These are phyloP conservation scores for Hypoxylon sp. DNA, from an alignment of 2,329 filamentous ascomycete genomes.

Conservation along the genomic window DNA sequence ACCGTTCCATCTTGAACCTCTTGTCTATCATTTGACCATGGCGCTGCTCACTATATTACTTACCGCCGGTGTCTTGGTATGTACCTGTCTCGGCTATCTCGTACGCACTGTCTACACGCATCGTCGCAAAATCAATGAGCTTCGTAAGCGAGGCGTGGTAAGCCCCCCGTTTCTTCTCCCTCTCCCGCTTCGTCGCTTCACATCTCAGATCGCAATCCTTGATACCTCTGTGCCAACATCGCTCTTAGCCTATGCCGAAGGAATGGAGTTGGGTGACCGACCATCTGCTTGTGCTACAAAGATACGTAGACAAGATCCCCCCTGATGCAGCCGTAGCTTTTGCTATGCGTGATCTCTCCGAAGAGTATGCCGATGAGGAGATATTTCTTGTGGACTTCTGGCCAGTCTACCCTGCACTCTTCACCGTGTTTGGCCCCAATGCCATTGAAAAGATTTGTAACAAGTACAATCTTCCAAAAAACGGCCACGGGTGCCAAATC, in stretches of 20 bases:
- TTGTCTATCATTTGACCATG: slow-evolving; percentile 7
- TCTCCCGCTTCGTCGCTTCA: background rate
- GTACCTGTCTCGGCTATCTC: slow-evolving; percentile 13
- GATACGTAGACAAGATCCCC: slow-evolving; percentile 26
- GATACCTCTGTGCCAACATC: background rate
- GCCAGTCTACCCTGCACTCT: slow-evolving; percentile 32
- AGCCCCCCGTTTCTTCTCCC: background rate
- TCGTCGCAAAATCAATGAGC: slow-evolving; percentile 22
- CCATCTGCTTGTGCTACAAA: slow-evolving; percentile 32
- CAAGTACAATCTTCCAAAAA: slow-evolving; percentile 34
- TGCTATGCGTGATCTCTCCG: slow-evolving; percentile 30
- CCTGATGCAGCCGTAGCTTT: slow-evolving; percentile 31
- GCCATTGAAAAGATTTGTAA: slow-evolving; percentile 24
- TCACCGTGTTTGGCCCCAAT: slow-evolving; percentile 24
- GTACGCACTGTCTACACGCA: slow-evolving; percentile 8
- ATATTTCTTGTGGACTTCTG: slow-evolving; percentile 34
- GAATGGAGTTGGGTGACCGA: slow-evolving; percentile 32
- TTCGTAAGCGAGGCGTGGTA: slow-evolving; percentile 32
- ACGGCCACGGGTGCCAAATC: background rate
- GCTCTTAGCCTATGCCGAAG: slow-evolving; percentile 32
- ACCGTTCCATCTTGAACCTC: too few species aligned
- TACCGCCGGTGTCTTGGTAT: slow-evolving; percentile 7
- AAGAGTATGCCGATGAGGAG: slow-evolving; percentile 28
- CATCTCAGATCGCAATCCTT: background rate
- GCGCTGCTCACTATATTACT: slow-evolving; percentile 4